Percentiles rank a stretch among this genome's conserved stretches.
Conservation (phyloP, 257 asterid species). For the Jasminum sambac region DNA sequence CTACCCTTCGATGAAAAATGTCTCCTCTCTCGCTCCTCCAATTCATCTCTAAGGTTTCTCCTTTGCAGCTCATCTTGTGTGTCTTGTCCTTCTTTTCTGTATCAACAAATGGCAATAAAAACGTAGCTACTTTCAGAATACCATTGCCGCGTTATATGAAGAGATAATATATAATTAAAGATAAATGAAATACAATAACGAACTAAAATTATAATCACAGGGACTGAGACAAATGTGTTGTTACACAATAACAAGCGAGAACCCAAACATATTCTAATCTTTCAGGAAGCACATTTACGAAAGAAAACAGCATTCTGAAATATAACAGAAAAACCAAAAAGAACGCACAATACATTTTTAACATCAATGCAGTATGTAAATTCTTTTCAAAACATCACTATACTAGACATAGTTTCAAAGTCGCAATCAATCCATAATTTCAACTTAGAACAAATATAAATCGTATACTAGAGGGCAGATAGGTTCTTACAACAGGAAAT, state of each 20-base stretch:
- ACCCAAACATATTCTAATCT: background rate
- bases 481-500: too few relatives aligned
- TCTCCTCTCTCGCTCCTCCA: conserved; percentile 80
- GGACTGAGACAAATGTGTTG: background rate
- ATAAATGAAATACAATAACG: background rate
- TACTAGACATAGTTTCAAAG: too few relatives aligned
- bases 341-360: background rate
- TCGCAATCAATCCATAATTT: too few relatives aligned
- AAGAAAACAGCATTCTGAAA: background rate
- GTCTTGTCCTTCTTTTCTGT: conserved; percentile 85
- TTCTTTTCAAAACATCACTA: too few relatives aligned
- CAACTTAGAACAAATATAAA: too few relatives aligned
- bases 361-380: too few relatives aligned
- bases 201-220: background rate
- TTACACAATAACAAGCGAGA: background rate
- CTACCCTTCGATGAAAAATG: conserved; percentile 71
- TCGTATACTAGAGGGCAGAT: too few relatives aligned
- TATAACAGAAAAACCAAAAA: background rate
- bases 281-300: background rate
- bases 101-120: conserved; percentile 14
- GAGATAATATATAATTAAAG: background rate
- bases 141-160: background rate
- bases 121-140: background rate
- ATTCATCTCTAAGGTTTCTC: conserved; percentile 76
- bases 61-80: conserved; percentile 72